A percentile compares a stretch with the other conserved stretches of the same genome.
phyloP scores from a whole-genome alignment of 352 stramenopile species.

The Phytophthora fragariaefolia region DNA sequence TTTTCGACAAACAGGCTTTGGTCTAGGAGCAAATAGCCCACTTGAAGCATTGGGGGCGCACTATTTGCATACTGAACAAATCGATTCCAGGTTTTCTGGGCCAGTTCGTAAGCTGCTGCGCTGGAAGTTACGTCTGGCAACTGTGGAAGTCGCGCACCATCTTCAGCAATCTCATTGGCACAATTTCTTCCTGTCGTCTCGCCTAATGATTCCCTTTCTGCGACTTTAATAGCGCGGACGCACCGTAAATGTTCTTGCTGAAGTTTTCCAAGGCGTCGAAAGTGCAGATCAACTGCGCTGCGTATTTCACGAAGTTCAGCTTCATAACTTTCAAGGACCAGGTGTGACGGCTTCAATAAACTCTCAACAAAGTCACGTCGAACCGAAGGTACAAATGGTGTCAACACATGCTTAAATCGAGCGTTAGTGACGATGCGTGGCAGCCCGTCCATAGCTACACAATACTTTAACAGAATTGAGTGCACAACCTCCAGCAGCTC shows the following conservation, averaged over 20 bases:
- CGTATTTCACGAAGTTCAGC: conserved; percentile 33
- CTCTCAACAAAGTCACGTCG: conserved; percentile 27
- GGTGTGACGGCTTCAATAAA: conserved; percentile 37
- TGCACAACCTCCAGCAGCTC: conserved; percentile 56
- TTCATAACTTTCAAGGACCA: conserved; percentile 33
- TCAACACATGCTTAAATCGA: conserved; percentile 43
- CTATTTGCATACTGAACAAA: conserved; percentile 48
- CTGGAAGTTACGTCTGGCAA: conserved; percentile 28
- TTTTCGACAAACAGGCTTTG: conserved; percentile 47
- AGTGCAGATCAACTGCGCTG: conserved; percentile 39
- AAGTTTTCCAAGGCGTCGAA: conserved; percentile 38
- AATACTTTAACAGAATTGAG: conserved; percentile 49
- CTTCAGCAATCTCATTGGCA: conserved; percentile 14
- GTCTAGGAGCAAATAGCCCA: conserved; percentile 65
- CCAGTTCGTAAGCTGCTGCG: conserved; percentile 50
- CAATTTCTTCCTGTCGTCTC: conserved; percentile 3
- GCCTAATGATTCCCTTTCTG: conserved; percentile 22
- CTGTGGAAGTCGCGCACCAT: conserved; percentile 23
- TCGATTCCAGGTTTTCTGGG: conserved; percentile 43
- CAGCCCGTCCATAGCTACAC: conserved; percentile 48
- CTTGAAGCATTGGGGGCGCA: conserved; percentile 43
- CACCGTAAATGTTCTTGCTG: conserved; percentile 46
- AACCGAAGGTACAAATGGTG: conserved; percentile 44
- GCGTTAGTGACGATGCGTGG: conserved; percentile 42
- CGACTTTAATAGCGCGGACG: conserved; percentile 39